These are phyloP conservation scores for Candida jianshihensis DNA, from an alignment of 805 yeast species.

Conservation along the genomic window DNA sequence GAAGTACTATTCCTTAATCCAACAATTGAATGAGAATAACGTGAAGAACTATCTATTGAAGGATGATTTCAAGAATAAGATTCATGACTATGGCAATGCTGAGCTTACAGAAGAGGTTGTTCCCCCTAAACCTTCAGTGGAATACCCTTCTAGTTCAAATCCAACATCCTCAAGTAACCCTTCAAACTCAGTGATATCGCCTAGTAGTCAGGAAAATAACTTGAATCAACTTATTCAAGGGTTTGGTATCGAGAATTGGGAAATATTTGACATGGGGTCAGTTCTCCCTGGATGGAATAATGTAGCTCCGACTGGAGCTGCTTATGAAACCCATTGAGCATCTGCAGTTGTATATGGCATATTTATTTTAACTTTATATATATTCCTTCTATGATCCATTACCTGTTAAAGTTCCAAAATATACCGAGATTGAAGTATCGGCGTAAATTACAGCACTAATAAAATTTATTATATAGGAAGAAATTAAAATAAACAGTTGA, in stretches of 20 bases:
- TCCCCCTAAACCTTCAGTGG: neutral
- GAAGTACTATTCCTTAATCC: conserved; percentile 6
- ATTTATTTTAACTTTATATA: too few species aligned
- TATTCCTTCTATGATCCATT: too few species aligned
- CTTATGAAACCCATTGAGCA: too few species aligned
- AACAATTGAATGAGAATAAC: conserved; percentile 5
- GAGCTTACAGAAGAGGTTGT: conserved; percentile 6
- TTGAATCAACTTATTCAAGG: conserved; percentile 1
- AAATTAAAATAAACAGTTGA: too few species aligned
- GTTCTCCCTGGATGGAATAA: conserved; percentile 1
- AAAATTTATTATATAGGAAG: too few species aligned
- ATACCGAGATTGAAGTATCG: too few species aligned
- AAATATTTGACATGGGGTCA: conserved; percentile 1
- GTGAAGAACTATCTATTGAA: conserved; percentile 4
- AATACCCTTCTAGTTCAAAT: neutral
- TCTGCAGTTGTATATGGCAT: too few species aligned
- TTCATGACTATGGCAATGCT: conserved; percentile 11
- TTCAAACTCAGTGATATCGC: neutral
- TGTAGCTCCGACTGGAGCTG: neutral
- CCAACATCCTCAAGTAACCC: neutral
- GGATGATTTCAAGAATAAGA: conserved; percentile 8
- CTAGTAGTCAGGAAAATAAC: too few species aligned
- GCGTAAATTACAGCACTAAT: too few species aligned
- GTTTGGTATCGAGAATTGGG: conserved; percentile 1
- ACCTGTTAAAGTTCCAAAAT: too few species aligned